phyloP scores from a whole-genome alignment of 2,329 filamentous ascomycete genomes.

The Helotiales sp. region DNA sequence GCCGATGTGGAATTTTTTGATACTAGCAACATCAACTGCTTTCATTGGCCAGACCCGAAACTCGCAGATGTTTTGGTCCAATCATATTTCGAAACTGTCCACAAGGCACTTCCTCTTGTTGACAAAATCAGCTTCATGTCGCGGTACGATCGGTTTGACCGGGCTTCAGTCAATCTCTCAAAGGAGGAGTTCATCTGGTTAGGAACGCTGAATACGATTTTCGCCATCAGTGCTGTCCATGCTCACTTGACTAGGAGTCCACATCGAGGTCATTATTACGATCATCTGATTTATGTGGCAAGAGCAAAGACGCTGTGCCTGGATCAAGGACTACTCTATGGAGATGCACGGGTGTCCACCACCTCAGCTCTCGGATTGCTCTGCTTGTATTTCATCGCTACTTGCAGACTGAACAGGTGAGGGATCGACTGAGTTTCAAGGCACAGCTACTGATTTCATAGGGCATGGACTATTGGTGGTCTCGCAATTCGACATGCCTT shows the following conservation, averaged over 20 bases:
- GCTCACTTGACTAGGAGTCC: slow-evolving; percentile 26
- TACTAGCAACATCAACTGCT: slow-evolving; percentile 23
- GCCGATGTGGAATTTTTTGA: slow-evolving; percentile 32
- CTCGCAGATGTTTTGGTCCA: slow-evolving; percentile 28
- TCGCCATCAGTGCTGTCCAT: slow-evolving; percentile 34
- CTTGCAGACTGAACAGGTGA: slow-evolving; percentile 37
- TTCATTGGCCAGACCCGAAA: slow-evolving; percentile 31
- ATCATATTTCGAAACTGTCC: slow-evolving; percentile 35
- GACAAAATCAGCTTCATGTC: slow-evolving; percentile 28
- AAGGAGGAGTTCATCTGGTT: slow-evolving; percentile 32
- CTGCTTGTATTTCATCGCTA: slow-evolving; percentile 36
- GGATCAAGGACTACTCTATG: slow-evolving; percentile 27
- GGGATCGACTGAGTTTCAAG: background rate
- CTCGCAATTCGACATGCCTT: slow-evolving; percentile 36
- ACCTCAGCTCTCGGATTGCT: slow-evolving; percentile 31
- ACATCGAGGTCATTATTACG: slow-evolving; percentile 20
- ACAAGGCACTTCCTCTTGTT: slow-evolving; percentile 32
- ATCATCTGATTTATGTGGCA: slow-evolving; percentile 33
- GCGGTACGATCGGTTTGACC: slow-evolving; percentile 24
- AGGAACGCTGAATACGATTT: slow-evolving; percentile 34
- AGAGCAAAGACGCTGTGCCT: slow-evolving; percentile 34
- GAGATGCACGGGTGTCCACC: slow-evolving; percentile 32
- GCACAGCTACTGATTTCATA: slow-evolving; percentile 15
- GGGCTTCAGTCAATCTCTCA: slow-evolving; percentile 13
- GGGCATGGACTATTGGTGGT: slow-evolving; percentile 38